Base-by-base conservation (phyloP, 2,329 filamentous ascomycete species). In the Elsinoe batatas region DNA sequence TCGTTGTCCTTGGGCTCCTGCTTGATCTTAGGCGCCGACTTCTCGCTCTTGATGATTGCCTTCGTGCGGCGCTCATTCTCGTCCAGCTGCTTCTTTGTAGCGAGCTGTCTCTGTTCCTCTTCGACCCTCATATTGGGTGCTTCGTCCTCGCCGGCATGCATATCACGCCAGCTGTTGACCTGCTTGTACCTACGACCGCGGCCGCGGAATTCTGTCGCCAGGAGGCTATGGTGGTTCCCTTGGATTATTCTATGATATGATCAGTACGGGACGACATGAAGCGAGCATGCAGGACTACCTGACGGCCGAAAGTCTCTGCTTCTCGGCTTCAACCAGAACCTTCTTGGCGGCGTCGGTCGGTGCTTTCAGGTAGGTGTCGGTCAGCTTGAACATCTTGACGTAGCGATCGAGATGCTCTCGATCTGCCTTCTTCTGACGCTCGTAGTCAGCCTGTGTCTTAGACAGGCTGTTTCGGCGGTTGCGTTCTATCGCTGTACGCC, bases 351-450 rank as follows among this genome's bases (percentile, higher is more conserved):
- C 18, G 17, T 51, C 47, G 15, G 32, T 37, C 15, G 32, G 13
- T 3, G 47, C 47, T 10, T 38, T 22, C 2, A 20, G n/a, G 33
- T 51, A 51, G 2, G 13, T 18, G 17, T 51, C 47, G 3, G 32
- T 36, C 11, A 37, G 7, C 17, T 51, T 51, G 47, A 51, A 51
- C 1, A 51, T 26, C 5, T 26, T n/a, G 32, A 37, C 8, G 15
- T 15, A 6, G 10, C 47, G 47, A 18, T 33, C 32, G 2, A 37
- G 4, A 26, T 51, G 17, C 18, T 51, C 47, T 2, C n/a, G 11
- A 15, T 51, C 47, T 13, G 47, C 47, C 32, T 51, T 51, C 17
- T 51, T 51, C 33, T 51, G 47, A 7, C 47, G n/a, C 33, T 51
- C 47, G 18, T 37, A 51, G 13, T 51, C 47, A 13, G 47, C 47